Evolutionary conservation across 208 protist species (phyloP), one percentile per base, ranked within the genome.

Genomic region (Leishmania lainsoni): DNA sequence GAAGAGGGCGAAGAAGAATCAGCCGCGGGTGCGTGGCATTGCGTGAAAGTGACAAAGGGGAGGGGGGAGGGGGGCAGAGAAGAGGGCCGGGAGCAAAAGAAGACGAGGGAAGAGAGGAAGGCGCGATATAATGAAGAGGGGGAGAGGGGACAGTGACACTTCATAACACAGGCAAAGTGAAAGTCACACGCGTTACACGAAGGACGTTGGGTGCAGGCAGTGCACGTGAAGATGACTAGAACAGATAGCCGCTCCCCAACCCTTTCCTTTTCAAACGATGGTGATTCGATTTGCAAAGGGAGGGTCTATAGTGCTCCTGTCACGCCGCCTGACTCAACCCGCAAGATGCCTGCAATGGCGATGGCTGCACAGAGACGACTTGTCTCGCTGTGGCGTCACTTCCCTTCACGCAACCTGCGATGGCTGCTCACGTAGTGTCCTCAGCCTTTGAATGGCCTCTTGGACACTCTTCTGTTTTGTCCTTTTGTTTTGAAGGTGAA

Each of bases 21-120:
- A 9, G 58, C 54, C 22, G 42, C 79, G 29, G 51, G 32, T 29
- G 42, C 42, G 42, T 45, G 42, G 42, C 42, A 45, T 9, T 45
- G 42, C 42, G 42, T 45, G 42, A 70, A 42, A 82, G 66, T 8
- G 26, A 76, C 39, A 76, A 68, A 75, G n/a, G n/a, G n/a, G n/a
- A n/a, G n/a, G n/a, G n/a, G n/a, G n/a, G 49, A 75, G 66, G 17
- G 52, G 52, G 52, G 52, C 16, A 56, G 22, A 20, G 52, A 20
- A 63, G 22, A 4, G 35, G 49, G 32, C 32, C 22, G 49, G 72
- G 72, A 65, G 32, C 6, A 20, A 26, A 65, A 29, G n/a, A 42
- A n/a, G 12, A n/a, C 61, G n/a, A 20, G 17, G 52, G 16, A 26
- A 74, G n/a, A 54, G 49, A 75, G 71, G 32, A 49, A n/a, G 42